Conservation (phyloP, 2,329 filamentous ascomycete genomes). For the Sporothrix brunneoviolacea region DNA sequence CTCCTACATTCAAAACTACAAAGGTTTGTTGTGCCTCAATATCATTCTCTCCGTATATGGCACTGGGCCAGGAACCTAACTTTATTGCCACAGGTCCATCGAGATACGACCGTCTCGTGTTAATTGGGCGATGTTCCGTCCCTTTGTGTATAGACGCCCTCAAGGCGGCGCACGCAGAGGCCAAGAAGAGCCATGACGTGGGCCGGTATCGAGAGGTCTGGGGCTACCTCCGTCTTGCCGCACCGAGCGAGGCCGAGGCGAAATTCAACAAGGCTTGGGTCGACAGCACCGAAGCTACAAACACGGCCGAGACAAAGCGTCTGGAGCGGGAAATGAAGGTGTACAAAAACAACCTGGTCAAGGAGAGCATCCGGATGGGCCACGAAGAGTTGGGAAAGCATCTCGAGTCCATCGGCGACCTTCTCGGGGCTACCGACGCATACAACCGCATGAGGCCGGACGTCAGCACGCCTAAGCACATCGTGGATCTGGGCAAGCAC, state of each 20-base stretch:
- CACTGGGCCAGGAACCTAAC: too few relatives aligned
- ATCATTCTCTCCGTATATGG: too few relatives aligned
- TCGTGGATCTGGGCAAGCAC: slow-evolving; percentile 74
- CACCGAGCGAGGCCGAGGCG: slow-evolving; percentile 62
- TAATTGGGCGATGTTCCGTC: slow-evolving; percentile 74
- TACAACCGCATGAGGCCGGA: slow-evolving; percentile 86
- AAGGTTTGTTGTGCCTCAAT: slow-evolving; percentile 54
- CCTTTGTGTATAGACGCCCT: slow-evolving; percentile 74
- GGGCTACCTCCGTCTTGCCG: slow-evolving; percentile 55
- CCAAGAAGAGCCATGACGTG: slow-evolving; percentile 70
- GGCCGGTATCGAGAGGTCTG: slow-evolving; percentile 63
- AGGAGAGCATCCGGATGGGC: slow-evolving; percentile 89
- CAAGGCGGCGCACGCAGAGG: slow-evolving; percentile 66
- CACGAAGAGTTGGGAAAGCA: slow-evolving; percentile 87
- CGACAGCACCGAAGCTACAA: slow-evolving; percentile 57
- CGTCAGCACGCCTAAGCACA: slow-evolving; percentile 74
- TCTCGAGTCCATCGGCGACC: slow-evolving; percentile 70
- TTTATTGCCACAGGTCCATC: slow-evolving; percentile 62
- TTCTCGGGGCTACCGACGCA: slow-evolving; percentile 64
- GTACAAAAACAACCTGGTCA: slow-evolving; percentile 95
- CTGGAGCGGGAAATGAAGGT: slow-evolving; percentile 79
- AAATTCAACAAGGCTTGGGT: slow-evolving; percentile 67
- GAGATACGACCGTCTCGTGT: slow-evolving; percentile 69
- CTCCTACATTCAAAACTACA: slow-evolving; percentile 83
- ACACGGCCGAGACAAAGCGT: slow-evolving; percentile 64